These are phyloP conservation scores for Pleodorina starrii DNA, from an alignment of 139 green algal species.

Conservation along the genomic window DNA sequence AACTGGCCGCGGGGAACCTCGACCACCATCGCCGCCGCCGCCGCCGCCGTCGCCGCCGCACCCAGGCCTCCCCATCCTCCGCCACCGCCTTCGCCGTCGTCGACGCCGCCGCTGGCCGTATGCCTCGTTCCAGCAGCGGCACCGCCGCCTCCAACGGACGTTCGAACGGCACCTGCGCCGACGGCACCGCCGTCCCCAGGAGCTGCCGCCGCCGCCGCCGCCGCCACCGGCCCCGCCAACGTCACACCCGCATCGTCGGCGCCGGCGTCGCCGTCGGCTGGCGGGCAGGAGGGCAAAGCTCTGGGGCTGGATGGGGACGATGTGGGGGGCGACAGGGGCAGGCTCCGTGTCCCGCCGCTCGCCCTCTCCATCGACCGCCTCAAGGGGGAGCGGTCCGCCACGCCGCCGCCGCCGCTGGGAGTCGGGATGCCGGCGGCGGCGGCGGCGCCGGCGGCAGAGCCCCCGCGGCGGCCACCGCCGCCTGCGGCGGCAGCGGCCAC, in stretches of 20 bases:
- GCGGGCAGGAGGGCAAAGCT: neutral
- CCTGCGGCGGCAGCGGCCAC: no score
- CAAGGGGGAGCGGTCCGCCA: neutral
- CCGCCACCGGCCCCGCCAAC: no score
- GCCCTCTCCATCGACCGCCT: neutral
- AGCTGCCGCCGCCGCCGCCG: no score
- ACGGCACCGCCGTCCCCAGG: neutral
- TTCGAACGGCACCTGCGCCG: neutral
- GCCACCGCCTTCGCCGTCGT: neutral
- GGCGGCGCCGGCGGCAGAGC: neutral
- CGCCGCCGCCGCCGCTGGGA: no score
- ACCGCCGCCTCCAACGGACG: no score
- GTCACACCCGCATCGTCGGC: neutral
- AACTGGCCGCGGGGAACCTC: neutral
- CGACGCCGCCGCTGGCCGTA: neutral
- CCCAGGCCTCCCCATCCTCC: neutral
- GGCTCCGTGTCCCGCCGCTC: neutral
- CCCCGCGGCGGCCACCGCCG: neutral
- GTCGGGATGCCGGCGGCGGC: no score
- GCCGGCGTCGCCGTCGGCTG: no score
- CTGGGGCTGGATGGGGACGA: neutral
- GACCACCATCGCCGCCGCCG: neutral
- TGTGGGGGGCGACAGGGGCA: neutral
- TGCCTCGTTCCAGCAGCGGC: no score
- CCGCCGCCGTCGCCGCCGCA: neutral